These are phyloP conservation scores for Clonostachys solani DNA, from an alignment of 2,329 filamentous ascomycete species.

Conservation along the genomic window DNA sequence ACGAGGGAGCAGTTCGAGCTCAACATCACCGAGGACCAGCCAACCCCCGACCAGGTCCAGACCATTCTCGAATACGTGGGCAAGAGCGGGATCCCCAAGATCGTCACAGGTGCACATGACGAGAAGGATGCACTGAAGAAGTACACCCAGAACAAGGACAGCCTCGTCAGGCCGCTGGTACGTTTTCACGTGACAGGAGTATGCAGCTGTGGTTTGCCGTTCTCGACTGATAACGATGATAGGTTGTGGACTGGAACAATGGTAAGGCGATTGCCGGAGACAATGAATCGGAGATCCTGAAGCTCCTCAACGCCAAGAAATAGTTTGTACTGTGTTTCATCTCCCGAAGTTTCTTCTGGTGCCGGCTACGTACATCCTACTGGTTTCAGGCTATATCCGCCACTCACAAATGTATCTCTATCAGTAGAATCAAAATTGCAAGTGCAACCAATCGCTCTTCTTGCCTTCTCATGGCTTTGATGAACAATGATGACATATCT, in stretches of 20 bases:
- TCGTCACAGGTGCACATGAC: conserved; percentile 71
- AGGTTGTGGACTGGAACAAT: conserved; percentile 83
- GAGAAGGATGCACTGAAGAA: conserved; percentile 75
- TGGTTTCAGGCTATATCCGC: no score
- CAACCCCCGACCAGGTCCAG: conserved; percentile 77
- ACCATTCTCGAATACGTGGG: conserved; percentile 84
- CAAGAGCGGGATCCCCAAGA: conserved; percentile 45
- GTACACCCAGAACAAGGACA: conserved; percentile 65
- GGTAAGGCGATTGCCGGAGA: conserved; percentile 76
- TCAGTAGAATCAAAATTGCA: no score
- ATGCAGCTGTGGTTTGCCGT: background rate
- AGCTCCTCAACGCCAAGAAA: conserved; percentile 62
- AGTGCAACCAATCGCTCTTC: no score
- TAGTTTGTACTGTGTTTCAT: conserved; percentile 7
- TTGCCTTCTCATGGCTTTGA: no score
- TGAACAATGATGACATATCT: no score
- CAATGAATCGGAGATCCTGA: conserved; percentile 84
- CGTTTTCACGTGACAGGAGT: conserved; percentile 22
- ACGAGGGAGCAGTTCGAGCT: conserved; percentile 75
- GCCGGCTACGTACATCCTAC: no score
- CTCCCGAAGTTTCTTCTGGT: no score
- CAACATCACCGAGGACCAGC: conserved; percentile 73
- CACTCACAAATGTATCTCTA: no score
- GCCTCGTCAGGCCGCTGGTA: conserved; percentile 75
- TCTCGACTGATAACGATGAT: conserved; percentile 2